A percentile compares a stretch with the other conserved stretches of the same genome.
phyloP scores from a whole-genome alignment of 257 asterid genomes.

The Solanum neorickii region DNA sequence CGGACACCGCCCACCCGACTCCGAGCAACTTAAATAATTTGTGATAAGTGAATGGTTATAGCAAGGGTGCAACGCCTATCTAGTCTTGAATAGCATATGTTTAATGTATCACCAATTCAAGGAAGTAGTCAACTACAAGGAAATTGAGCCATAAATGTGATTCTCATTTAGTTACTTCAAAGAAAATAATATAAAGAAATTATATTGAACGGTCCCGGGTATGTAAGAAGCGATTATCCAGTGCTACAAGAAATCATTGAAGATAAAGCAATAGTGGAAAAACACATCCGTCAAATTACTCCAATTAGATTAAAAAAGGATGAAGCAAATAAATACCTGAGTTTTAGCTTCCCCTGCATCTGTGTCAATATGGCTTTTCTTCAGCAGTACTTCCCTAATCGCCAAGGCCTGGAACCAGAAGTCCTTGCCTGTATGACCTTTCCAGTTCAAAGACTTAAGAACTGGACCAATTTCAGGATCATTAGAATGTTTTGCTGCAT shows the following conservation, averaged over 20 bases:
- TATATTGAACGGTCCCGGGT: not conserved
- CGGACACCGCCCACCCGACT: not conserved
- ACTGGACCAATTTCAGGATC: conserved; percentile 35
- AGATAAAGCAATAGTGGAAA: not conserved
- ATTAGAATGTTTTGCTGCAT: conserved; percentile 35
- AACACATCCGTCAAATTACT: not conserved
- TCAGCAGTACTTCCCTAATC: conserved; percentile 36
- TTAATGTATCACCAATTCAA: not conserved
- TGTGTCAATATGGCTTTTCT: conserved; percentile 17
- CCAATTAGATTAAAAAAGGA: not conserved
- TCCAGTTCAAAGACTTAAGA: conserved; percentile 52
- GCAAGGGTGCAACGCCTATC: not conserved
- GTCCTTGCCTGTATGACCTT: conserved; percentile 27
- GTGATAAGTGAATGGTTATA: not conserved
- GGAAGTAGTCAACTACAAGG: not conserved
- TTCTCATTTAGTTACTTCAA: not conserved
- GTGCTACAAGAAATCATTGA: not conserved
- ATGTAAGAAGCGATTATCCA: not conserved
- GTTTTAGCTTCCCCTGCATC: conserved; percentile 22
- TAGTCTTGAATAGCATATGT: not conserved
- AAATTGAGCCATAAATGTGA: not conserved
- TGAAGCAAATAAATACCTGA: conserved; percentile 30
- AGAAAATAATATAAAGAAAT: not conserved
- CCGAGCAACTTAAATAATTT: not conserved
- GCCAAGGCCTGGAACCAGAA: conserved; percentile 43